These are phyloP conservation scores for Sporothrix mexicana DNA, from an alignment of 2,329 filamentous ascomycete species.

Conservation along the genomic window DNA sequence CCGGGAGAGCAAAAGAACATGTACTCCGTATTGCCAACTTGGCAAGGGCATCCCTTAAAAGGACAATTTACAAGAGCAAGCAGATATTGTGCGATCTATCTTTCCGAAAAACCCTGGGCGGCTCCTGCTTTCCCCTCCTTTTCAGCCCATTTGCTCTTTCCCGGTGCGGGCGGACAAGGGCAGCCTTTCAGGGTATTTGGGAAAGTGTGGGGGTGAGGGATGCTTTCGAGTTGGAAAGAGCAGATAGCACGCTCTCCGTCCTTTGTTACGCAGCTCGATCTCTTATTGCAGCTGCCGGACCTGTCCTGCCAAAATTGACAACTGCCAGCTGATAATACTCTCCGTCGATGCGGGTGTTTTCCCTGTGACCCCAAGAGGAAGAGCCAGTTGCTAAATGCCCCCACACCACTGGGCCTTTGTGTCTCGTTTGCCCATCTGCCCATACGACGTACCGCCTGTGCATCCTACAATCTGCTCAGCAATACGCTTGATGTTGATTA, in stretches of 20 bases:
- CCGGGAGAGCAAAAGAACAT: not conserved
- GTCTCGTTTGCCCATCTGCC: not conserved
- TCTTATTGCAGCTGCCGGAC: not conserved
- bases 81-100: slow-evolving; percentile 2
- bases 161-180: not conserved
- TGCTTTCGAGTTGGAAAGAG: not conserved
- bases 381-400: no score
- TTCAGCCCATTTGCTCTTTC: not conserved
- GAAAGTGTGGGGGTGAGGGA: not conserved
- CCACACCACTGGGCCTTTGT: not conserved
- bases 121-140: not conserved
- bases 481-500: not conserved
- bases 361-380: no score
- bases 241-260: not conserved
- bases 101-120: not conserved
- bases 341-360: not conserved
- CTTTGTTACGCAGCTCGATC: not conserved
- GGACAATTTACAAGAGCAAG: not conserved
- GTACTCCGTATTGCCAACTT: no score
- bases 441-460: not conserved
- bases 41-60: not conserved
- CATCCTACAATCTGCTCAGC: not conserved
- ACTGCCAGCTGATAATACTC: not conserved
- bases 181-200: not conserved
- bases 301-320: not conserved